Evolutionary conservation across 306 rosid species (phyloP).

Genomic region (Malus asiatica): DNA sequence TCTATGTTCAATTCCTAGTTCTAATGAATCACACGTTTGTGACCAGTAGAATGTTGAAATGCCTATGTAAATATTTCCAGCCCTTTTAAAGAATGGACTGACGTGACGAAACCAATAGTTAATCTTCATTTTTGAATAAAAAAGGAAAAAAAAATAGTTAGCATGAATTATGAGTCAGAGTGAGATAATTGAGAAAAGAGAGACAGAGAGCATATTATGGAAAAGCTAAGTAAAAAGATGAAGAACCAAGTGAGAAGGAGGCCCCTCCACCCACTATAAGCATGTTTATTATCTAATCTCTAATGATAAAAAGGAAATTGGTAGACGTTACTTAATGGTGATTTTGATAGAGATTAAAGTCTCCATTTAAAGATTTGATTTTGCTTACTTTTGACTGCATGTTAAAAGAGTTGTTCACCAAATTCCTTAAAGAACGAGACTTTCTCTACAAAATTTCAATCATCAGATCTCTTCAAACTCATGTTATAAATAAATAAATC

Average conservation of each 20-base stretch:
- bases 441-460: background rate
- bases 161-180: conserved; percentile 6
- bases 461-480: background rate
- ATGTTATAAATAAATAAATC: background rate
- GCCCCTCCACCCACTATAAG: conserved; percentile 58
- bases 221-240: conserved; percentile 32
- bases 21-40: too few species aligned
- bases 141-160: background rate
- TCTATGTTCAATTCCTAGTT: too few species aligned
- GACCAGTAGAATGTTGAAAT: too few species aligned
- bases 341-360: conserved; percentile 18
- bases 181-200: conserved; percentile 32
- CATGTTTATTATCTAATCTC: conserved; percentile 33
- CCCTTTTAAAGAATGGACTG: background rate
- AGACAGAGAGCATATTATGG: conserved; percentile 64
- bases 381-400: conserved; percentile 34
- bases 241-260: conserved; percentile 32
- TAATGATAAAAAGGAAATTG: background rate
- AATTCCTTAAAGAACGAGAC: conserved; percentile 4
- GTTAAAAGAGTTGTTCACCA: conserved; percentile 30
- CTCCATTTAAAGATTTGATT: conserved; percentile 14
- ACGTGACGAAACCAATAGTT: accelerated
- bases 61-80: accelerated
- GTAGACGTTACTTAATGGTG: conserved; percentile 5
- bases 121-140: too few species aligned